Conservation (phyloP, 441 rosid species). For the Croton laevigatus region DNA sequence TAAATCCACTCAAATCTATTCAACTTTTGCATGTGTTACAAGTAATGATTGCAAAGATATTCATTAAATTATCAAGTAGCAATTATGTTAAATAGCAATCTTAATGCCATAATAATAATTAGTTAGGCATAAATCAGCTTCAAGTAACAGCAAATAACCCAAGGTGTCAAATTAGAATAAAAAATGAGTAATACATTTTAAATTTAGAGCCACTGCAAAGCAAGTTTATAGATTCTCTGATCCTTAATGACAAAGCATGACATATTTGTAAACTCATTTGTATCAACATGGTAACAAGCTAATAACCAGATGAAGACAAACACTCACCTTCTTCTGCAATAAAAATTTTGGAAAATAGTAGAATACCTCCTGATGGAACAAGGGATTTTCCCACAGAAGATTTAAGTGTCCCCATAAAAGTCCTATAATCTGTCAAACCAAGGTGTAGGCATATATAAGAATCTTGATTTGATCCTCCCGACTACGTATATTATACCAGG, state of each 20-base stretch:
- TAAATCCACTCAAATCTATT: not conserved
- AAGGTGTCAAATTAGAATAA: not conserved
- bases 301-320: not conserved
- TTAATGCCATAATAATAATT: not conserved
- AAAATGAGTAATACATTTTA: not conserved
- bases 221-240: no score
- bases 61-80: not conserved
- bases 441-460: slow-evolving; percentile 56
- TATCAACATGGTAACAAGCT: not conserved
- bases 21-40: not conserved
- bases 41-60: not conserved
- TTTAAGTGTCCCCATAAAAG: slow-evolving; percentile 88
- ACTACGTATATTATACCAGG: slow-evolving; percentile 34
- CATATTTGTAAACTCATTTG: not conserved
- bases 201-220: no score
- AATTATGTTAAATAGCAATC: not conserved
- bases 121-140: not conserved
- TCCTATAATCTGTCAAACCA: slow-evolving; percentile 89
- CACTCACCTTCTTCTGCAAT: not conserved
- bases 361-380: slow-evolving; percentile 66
- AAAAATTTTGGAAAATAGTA: slow-evolving; percentile 6
- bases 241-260: not conserved
- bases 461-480: slow-evolving; percentile 37
- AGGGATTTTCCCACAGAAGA: slow-evolving; percentile 83
- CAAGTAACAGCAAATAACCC: not conserved